These are phyloP conservation scores for Nitzschia putrida DNA, from an alignment of 108 stramenopile genomes.

Conservation along the genomic window DNA sequence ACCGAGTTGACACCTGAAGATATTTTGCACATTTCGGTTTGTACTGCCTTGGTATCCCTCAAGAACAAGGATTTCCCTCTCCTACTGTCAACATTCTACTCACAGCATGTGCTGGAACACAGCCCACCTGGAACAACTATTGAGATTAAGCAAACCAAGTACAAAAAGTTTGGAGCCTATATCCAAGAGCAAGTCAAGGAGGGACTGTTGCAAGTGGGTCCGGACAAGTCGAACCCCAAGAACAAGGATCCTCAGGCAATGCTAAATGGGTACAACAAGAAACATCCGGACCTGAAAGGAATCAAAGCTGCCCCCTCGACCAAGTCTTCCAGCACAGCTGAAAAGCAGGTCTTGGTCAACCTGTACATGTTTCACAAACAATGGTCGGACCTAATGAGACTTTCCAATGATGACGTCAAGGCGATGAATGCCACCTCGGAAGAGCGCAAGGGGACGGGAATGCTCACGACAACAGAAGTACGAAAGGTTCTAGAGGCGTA, in stretches of 20 bases:
- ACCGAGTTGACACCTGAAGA: conserved; percentile 33
- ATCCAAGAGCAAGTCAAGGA: conserved; percentile 53
- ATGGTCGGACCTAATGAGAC: conserved; percentile 46
- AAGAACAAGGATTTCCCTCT: conserved; percentile 67
- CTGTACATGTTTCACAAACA: conserved; percentile 65
- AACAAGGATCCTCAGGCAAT: conserved; percentile 63
- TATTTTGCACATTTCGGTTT: conserved; percentile 48
- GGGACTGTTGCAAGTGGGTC: conserved; percentile 59
- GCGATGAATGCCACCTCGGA: conserved; percentile 75
- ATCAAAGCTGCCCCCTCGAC: neutral
- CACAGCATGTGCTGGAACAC: conserved; percentile 56
- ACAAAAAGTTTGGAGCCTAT: conserved; percentile 81
- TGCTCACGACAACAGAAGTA: conserved; percentile 72
- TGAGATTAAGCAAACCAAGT: conserved; percentile 67
- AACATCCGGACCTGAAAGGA: conserved; percentile 50
- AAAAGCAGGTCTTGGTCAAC: conserved; percentile 61
- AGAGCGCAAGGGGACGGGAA: conserved; percentile 74
- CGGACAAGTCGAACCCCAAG: conserved; percentile 44
- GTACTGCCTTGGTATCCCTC: conserved; percentile 50
- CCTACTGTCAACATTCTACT: conserved; percentile 66
- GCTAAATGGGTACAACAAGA: conserved; percentile 44
- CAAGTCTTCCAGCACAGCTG: neutral
- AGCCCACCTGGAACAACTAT: conserved; percentile 43
- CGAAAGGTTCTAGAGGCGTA: conserved; percentile 67
- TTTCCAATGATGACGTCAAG: conserved; percentile 65